phyloP scores from a whole-genome alignment of 495 filamentous ascomycete species.

The Aspergillus hancockii region DNA sequence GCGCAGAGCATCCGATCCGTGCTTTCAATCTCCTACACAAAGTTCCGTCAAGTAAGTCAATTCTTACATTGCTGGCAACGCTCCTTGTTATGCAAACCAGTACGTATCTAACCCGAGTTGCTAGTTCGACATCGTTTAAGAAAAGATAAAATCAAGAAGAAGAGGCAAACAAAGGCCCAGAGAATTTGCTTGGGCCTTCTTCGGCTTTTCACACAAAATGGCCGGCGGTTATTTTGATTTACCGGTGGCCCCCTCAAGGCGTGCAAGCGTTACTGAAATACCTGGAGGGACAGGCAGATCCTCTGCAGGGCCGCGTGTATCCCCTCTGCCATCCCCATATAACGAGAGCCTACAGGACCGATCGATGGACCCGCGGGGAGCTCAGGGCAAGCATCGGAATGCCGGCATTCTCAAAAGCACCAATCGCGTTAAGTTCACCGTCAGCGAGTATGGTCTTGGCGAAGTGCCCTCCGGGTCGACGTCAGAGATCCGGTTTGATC shows the following conservation, averaged over 20 bases:
- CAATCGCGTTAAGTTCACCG: slow-evolving; percentile 41
- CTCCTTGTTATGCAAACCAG: neutral
- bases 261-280: slow-evolving; percentile 33
- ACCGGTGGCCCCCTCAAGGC: slow-evolving; percentile 32
- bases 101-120: slow-evolving; percentile 14
- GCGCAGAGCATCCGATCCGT: slow-evolving; percentile 15
- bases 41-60: slow-evolving; percentile 15
- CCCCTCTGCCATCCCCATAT: slow-evolving; percentile 25
- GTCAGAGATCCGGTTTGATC: slow-evolving; percentile 32
- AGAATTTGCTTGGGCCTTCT: slow-evolving; percentile 11
- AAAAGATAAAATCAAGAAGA: slow-evolving; percentile 5
- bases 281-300: slow-evolving; percentile 25
- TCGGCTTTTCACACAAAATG: slow-evolving; percentile 37
- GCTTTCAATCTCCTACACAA: slow-evolving; percentile 15
- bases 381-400: slow-evolving; percentile 43
- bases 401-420: slow-evolving; percentile 42
- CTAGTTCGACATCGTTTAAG: neutral
- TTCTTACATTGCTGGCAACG: neutral
- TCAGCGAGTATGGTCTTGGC: slow-evolving; percentile 26
- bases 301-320: slow-evolving; percentile 29
- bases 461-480: slow-evolving; percentile 24
- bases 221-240: slow-evolving; percentile 45
- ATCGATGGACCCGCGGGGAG: slow-evolving; percentile 22
- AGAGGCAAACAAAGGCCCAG: slow-evolving; percentile 13
- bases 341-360: slow-evolving; percentile 24